These are phyloP conservation scores for Phyllosticta citrichinensis DNA, from an alignment of 2,329 filamentous ascomycete genomes.

Conservation along the genomic window DNA sequence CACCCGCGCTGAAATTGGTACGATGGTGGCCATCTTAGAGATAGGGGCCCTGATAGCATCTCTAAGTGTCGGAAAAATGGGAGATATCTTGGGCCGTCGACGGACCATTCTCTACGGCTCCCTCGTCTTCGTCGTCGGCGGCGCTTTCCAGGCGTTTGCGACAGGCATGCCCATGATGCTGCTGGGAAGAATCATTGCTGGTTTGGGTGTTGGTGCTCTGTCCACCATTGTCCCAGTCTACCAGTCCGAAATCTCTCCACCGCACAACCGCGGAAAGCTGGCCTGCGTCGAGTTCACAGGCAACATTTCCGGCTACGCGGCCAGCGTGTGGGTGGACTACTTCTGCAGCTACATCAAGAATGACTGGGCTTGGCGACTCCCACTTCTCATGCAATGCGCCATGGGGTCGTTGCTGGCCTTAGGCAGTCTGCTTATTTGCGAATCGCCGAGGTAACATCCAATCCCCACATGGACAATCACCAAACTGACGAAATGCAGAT, in stretches of 20 bases:
- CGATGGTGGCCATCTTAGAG: conserved; percentile 95
- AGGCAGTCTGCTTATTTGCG: conserved; percentile 87
- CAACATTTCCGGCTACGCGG: conserved; percentile 91
- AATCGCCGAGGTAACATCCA: conserved; percentile 69
- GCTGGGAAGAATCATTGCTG: conserved; percentile 40
- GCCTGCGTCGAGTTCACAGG: conserved; percentile 98
- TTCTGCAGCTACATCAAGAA: conserved; percentile 84
- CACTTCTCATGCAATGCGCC: conserved; percentile 81
- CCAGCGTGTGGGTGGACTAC: conserved; percentile 98
- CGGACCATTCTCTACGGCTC: conserved; percentile 91
- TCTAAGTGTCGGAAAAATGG: conserved; percentile 73
- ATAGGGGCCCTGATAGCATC: conserved; percentile 88
- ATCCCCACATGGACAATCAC: not conserved
- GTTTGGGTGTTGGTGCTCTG: conserved; percentile 41
- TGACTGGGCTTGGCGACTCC: conserved; percentile 82
- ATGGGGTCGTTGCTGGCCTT: conserved; percentile 82
- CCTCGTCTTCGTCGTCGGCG: conserved; percentile 74
- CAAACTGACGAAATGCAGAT: conserved; percentile 46
- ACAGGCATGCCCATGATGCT: conserved; percentile 82
- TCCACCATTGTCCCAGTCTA: conserved; percentile 45
- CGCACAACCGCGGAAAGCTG: conserved; percentile 89
- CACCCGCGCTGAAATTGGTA: conserved; percentile 76
- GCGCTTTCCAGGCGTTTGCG: conserved; percentile 73
- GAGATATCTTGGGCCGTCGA: conserved; percentile 82
- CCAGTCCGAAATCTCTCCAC: conserved; percentile 60